Conservation (phyloP, 768 basidiomycete genomes). For the Fibroporia radiculosa region DNA sequence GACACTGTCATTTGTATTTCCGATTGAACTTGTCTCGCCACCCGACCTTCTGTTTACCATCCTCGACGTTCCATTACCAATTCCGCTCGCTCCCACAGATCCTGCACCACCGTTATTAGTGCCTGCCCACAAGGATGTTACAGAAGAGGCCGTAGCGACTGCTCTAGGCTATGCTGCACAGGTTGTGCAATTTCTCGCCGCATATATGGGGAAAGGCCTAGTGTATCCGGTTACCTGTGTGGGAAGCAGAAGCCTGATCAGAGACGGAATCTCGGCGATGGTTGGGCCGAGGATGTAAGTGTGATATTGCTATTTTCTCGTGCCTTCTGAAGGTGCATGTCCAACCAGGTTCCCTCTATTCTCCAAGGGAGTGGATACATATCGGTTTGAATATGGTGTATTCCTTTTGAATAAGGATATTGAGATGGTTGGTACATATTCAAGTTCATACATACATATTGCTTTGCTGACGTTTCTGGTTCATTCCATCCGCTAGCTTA, state of each 20-base stretch:
- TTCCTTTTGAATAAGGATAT: constrained; percentile 97
- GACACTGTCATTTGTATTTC: constrained; percentile 71
- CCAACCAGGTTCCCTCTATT: constrained; percentile 83
- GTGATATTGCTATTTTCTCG: not conserved
- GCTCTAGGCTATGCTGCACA: constrained; percentile 89
- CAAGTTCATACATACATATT: no score
- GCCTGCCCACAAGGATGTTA: constrained; percentile 58
- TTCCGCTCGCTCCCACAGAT: constrained; percentile 64
- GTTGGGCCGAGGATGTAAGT: constrained; percentile 89
- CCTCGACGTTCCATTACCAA: constrained; percentile 82
- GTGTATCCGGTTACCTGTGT: constrained; percentile 88
- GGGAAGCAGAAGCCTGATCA: constrained; percentile 85
- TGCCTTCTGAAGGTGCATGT: not conserved
- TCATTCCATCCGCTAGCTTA: constrained; percentile 51
- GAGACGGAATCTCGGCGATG: constrained; percentile 92
- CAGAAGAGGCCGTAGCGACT: constrained; percentile 81
- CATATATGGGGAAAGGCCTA: constrained; percentile 67
- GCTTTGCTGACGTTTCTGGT: constrained; percentile 10
- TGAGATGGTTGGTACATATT: constrained; percentile 60
- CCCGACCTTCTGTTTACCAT: constrained; percentile 88
- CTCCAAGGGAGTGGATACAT: constrained; percentile 90
- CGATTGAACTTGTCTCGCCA: constrained; percentile 80
- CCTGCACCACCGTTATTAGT: constrained; percentile 78
- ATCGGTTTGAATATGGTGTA: constrained; percentile 96
- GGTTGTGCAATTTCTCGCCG: constrained; percentile 73